These are phyloP conservation scores for Colletotrichum lupini DNA, from an alignment of 2,329 filamentous ascomycete genomes.

Conservation along the genomic window DNA sequence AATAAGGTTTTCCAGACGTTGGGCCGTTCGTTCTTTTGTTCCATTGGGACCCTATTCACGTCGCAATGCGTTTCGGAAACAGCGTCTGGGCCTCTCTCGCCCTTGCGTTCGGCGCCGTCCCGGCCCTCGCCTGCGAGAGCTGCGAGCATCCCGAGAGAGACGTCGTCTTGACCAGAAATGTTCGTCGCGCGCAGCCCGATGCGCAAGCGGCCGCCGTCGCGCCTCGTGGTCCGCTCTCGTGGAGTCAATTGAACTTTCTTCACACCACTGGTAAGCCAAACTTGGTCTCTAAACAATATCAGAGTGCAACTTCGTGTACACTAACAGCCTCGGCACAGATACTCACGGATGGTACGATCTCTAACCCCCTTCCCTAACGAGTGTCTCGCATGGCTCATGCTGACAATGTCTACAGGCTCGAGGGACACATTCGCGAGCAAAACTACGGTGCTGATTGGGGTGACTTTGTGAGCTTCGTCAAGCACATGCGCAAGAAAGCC, in stretches of 20 bases:
- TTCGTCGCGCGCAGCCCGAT: constrained; percentile 61
- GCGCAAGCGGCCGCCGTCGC: constrained; percentile 54
- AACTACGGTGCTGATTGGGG: constrained; percentile 76
- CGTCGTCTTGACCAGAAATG: constrained; percentile 42
- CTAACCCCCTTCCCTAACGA: too few relatives aligned
- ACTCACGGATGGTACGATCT: constrained; percentile 22
- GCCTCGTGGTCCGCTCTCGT: constrained; percentile 61
- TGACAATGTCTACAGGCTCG: constrained; percentile 53
- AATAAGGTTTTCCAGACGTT: neutral
- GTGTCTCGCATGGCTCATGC: neutral
- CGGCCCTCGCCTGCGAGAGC: constrained; percentile 6
- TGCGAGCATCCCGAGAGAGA: constrained; percentile 30
- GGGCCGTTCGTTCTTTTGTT: neutral
- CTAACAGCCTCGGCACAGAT: constrained; percentile 67
- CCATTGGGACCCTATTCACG: neutral
- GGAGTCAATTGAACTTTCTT: constrained; percentile 72
- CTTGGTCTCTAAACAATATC: too few relatives aligned
- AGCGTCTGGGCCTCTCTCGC: neutral
- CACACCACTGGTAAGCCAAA: constrained; percentile 40
- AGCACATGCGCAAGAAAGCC: constrained; percentile 69
- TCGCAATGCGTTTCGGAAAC: constrained; percentile 15
- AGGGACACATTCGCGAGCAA: constrained; percentile 69
- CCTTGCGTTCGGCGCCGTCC: neutral
- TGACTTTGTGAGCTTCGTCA: constrained; percentile 70
- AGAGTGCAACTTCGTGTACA: constrained; percentile 43